Base-by-base conservation (phyloP, 352 stramenopile genomes). In the Phytopythium cucurbitacearum region DNA sequence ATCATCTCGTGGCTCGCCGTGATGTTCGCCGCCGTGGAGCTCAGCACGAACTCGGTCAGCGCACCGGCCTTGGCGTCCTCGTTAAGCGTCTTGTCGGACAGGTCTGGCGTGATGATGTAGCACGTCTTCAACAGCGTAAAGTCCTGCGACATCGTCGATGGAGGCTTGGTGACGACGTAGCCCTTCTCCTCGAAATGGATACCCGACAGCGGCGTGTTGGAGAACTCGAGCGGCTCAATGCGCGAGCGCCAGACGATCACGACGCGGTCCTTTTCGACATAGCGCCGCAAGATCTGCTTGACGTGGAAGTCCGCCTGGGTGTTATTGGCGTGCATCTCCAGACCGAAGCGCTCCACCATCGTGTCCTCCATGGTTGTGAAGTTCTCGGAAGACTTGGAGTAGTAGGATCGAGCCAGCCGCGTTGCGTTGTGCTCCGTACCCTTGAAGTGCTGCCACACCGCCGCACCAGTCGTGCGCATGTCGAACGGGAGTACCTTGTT, bases 271-370 rank as follows among this genome's bases (percentile, higher is more conserved):
- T 68, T 34, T 51, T 87, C 76, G 6, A 82, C 66, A 61, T 80
- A 85, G 4, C 78, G 73, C 2, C 73, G 73, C n/a, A 85, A 44
- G 50, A 89, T 71, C 45, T 87, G 73, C 56, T 84, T 73, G 21
- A 84, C 69, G 11, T 65, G 67, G 48, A 87, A 78, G 42, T 76
- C 60, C 1, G 69, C 74, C 32, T 62, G 67, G 21, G 64, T 85
- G 56, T 71, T 73, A 44, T 76, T 76, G 7, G 60, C 71, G 11
- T 73, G 49, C 12, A 85, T 51, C 62, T 89, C 78, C n/a, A 85
- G 53, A 16, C 73, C 71, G 53, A 83, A 80, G 49, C 77, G 67
- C 45, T 87, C 75, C 38, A 82, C 60, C 21, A 85, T 69, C 15
- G 71, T 87, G 53, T 87, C 74, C 35, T 75, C 63, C 5, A 70